These are phyloP conservation scores for Arachnomyces sp. DNA, from an alignment of 2,329 filamentous ascomycete species.

Conservation along the genomic window DNA sequence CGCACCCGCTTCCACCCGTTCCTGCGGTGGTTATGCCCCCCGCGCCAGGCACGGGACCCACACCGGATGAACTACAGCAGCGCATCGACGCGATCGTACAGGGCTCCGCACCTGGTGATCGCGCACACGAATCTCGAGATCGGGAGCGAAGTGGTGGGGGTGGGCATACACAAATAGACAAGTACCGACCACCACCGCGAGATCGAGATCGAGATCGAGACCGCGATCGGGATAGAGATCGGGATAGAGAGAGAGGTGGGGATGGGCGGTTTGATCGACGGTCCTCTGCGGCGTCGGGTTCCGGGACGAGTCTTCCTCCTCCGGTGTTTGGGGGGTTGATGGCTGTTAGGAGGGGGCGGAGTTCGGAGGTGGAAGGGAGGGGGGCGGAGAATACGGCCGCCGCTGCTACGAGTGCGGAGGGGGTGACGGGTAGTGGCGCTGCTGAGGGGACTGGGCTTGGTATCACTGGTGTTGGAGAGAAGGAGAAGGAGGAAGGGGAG, in stretches of 20 bases:
- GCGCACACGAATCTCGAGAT: constrained; percentile 1
- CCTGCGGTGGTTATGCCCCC: constrained; percentile 2
- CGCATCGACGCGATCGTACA: constrained; percentile 7
- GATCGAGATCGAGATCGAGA: constrained; percentile 12
- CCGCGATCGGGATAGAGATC: constrained; percentile 11
- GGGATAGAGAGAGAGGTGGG: constrained; percentile 7
- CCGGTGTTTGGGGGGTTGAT: neutral
- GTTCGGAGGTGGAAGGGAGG: constrained; percentile 3
- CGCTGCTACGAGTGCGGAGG: no score
- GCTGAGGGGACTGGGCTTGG: no score
- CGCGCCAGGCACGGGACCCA: constrained; percentile 7
- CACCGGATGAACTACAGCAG: constrained; percentile 3
- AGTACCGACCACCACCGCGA: no score
- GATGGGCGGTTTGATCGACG: constrained; percentile 4
- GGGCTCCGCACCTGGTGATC: neutral
- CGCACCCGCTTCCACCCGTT: constrained; percentile 4
- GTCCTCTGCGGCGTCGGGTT: constrained; percentile 4
- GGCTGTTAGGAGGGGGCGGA: constrained; percentile 8
- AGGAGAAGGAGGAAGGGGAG: constrained; percentile 10
- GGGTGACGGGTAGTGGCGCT: no score
- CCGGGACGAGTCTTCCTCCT: neutral
- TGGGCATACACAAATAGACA: neutral
- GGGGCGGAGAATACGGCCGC: no score
- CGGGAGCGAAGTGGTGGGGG: constrained; percentile 1
- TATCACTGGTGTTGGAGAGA: constrained; percentile 6